Percentiles rank a stretch among this genome's conserved stretches.
Conservation (phyloP, 2,329 filamentous ascomycete species). For the Cladosporium cucumerinum region DNA sequence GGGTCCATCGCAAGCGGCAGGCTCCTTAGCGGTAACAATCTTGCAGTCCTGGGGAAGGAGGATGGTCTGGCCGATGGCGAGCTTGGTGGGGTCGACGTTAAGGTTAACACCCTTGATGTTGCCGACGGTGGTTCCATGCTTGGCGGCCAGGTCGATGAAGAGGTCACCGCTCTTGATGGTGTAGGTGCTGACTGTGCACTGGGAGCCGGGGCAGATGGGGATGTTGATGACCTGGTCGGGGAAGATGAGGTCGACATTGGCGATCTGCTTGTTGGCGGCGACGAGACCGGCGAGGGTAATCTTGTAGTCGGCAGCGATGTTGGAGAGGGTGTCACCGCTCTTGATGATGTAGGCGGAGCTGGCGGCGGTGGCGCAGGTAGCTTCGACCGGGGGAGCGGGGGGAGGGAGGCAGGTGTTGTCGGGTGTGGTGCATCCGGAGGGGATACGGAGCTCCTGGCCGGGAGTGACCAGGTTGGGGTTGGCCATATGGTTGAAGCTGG, state of each 20-base stretch:
- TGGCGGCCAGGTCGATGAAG: slow-evolving; percentile 25
- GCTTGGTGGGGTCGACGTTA: slow-evolving; percentile 19
- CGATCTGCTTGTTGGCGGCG: slow-evolving; percentile 26
- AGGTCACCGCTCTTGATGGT: slow-evolving; percentile 25
- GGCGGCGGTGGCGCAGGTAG: slow-evolving; percentile 26
- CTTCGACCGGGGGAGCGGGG: slow-evolving; percentile 16
- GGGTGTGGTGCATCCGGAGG: slow-evolving; percentile 28
- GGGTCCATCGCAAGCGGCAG: not conserved
- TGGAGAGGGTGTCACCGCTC: slow-evolving; percentile 24
- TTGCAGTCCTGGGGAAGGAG: slow-evolving; percentile 19
- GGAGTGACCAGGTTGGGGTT: slow-evolving; percentile 35
- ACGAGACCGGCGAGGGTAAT: slow-evolving; percentile 25
- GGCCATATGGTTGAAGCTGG: slow-evolving; percentile 28
- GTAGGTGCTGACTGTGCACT: slow-evolving; percentile 25
- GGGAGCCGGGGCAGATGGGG: slow-evolving; percentile 25
- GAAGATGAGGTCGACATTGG: slow-evolving; percentile 22
- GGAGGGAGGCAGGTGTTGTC: slow-evolving; percentile 27
- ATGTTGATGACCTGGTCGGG: slow-evolving; percentile 27
- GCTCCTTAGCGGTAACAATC: not conserved
- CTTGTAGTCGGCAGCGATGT: slow-evolving; percentile 26
- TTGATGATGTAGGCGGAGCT: slow-evolving; percentile 24
- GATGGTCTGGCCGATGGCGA: slow-evolving; percentile 20
- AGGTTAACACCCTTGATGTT: slow-evolving; percentile 28
- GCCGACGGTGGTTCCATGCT: slow-evolving; percentile 22
- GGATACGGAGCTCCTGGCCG: slow-evolving; percentile 27